phyloP scores from a whole-genome alignment of 768 basidiomycete genomes.

The Calocera cornea region DNA sequence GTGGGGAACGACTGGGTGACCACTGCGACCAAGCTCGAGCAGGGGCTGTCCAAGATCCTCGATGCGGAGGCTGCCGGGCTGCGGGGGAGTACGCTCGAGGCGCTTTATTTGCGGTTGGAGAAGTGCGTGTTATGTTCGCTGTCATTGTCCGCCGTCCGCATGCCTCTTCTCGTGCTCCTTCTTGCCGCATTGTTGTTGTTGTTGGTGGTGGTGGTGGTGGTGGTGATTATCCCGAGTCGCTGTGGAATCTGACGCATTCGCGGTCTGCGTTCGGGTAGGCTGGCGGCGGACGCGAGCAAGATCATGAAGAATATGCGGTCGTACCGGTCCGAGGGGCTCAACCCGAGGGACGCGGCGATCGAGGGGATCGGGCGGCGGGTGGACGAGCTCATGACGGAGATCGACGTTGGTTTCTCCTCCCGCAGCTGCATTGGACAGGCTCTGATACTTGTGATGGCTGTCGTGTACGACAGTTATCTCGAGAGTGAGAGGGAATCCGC shows the following conservation, averaged over 20 bases:
- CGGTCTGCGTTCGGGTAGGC: neutral
- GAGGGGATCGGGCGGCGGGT: neutral
- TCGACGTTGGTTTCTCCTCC: neutral
- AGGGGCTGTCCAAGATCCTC: neutral
- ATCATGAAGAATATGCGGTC: neutral
- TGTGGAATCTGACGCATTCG: too few relatives aligned
- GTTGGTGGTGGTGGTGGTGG: too few relatives aligned
- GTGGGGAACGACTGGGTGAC: neutral
- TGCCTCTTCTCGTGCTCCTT: too few relatives aligned
- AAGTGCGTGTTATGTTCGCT: neutral
- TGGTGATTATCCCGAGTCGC: too few relatives aligned
- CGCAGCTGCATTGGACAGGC: neutral
- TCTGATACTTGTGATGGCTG: neutral
- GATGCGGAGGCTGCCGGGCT: neutral
- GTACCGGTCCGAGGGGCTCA: neutral
- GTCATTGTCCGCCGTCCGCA: neutral
- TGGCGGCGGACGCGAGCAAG: neutral
- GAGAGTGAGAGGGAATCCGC: neutral
- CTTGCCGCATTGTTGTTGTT: too few relatives aligned
- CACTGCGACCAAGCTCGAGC: neutral
- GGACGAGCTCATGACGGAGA: neutral
- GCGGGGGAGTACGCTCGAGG: neutral
- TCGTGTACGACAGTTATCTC: neutral
- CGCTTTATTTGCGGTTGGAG: neutral
- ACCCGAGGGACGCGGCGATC: neutral